phyloP scores from a whole-genome alignment of 768 basidiomycete genomes.

The Saitozyma podzolica region DNA sequence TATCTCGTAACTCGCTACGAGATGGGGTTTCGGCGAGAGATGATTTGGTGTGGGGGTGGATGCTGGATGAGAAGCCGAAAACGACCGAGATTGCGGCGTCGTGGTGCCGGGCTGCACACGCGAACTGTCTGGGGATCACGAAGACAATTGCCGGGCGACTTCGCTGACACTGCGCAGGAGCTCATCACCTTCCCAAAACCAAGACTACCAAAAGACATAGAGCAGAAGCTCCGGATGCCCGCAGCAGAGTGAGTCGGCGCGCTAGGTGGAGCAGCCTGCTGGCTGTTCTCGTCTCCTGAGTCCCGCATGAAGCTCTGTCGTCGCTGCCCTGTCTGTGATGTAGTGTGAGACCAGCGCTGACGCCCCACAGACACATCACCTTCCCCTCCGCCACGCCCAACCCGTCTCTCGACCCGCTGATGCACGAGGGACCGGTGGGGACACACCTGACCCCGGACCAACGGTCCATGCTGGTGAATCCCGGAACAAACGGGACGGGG shows the following conservation, averaged over 20 bases:
- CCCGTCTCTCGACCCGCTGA: constrained; percentile 48
- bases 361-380: constrained; percentile 33
- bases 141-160: not conserved
- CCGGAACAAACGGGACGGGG: constrained; percentile 23
- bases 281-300: too few species aligned
- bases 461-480: constrained; percentile 6
- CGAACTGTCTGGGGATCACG: too few species aligned
- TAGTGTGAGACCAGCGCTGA: not conserved
- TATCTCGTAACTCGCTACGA: too few species aligned
- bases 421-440: constrained; percentile 46
- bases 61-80: too few species aligned
- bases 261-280: too few species aligned
- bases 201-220: constrained; percentile 66
- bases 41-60: too few species aligned
- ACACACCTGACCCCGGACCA: constrained; percentile 16
- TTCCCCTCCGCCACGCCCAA: constrained; percentile 65
- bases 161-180: constrained; percentile 61
- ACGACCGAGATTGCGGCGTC: too few species aligned
- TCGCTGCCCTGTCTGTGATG: not conserved
- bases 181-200: constrained; percentile 81
- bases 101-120: too few species aligned
- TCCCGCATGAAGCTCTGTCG: too few species aligned
- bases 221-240: constrained; percentile 58
- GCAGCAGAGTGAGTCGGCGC: constrained; percentile 34
- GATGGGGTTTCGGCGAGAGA: too few species aligned